phyloP scores from a whole-genome alignment of 1,139 yeast species.

The Zhuliangozyma blackwelliae region DNA sequence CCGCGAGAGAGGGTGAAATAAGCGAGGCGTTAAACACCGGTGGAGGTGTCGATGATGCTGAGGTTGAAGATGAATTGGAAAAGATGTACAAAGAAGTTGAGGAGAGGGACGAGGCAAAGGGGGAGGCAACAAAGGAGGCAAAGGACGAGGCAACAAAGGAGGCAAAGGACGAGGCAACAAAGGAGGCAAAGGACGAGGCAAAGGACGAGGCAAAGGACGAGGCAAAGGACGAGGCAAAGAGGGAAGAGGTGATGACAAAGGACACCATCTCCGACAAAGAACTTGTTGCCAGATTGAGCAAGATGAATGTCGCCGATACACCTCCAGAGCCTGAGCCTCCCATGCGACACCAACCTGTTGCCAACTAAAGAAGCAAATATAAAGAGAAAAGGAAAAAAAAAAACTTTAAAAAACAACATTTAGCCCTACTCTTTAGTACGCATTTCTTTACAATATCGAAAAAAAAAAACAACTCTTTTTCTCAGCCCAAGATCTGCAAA shows the following conservation, averaged over 20 bases:
- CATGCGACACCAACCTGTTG: too few species aligned
- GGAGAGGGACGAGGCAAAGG: conserved; percentile 1
- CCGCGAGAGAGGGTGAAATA: conserved; percentile 29
- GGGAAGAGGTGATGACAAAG: conserved; percentile 1
- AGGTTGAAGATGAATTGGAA: conserved; percentile 31
- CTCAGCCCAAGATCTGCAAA: conserved; percentile 46
- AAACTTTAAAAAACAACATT: too few species aligned
- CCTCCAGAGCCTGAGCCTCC: too few species aligned
- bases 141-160: background rate
- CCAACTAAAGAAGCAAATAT: too few species aligned
- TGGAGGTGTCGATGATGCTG: conserved; percentile 19
- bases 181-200: background rate
- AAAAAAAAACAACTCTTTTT: too few species aligned
- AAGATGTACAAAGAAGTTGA: conserved; percentile 8
- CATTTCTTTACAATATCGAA: too few species aligned
- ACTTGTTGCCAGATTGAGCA: too few species aligned
- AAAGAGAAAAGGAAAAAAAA: too few species aligned
- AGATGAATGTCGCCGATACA: too few species aligned
- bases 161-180: background rate
- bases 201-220: background rate
- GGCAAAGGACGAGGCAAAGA: background rate
- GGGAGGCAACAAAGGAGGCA: background rate
- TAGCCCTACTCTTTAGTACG: too few species aligned
- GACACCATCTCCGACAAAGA: too few species aligned
- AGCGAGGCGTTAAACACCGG: conserved; percentile 25